Percentiles rank a stretch among this genome's conserved stretches.
Evolutionary conservation across 495 filamentous ascomycete species (phyloP).

Genomic region (Aspergillus bridgeri): DNA sequence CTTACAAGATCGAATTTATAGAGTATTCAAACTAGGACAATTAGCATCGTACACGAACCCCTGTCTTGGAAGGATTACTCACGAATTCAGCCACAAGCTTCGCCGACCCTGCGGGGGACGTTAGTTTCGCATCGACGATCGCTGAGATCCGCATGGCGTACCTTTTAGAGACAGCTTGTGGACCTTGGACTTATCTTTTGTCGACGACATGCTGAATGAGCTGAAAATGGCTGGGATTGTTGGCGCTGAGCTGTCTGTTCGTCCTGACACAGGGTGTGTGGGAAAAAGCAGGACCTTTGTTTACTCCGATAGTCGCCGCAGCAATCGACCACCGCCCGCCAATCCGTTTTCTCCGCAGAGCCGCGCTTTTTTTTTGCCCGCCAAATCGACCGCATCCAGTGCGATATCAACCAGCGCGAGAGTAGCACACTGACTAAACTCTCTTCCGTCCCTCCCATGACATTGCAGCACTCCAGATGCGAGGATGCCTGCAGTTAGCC

Average conservation of each 20-base stretch:
- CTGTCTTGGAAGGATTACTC: slow-evolving; percentile 33
- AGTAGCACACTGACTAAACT: background rate
- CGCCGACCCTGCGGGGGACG: slow-evolving; percentile 56
- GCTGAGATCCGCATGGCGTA: slow-evolving; percentile 19
- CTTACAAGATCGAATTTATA: slow-evolving; percentile 86
- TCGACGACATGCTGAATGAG: slow-evolving; percentile 36
- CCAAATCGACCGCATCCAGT: slow-evolving; percentile 4
- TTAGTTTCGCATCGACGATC: slow-evolving; percentile 20
- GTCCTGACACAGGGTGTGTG: background rate
- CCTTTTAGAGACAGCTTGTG: slow-evolving; percentile 95
- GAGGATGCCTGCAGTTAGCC: slow-evolving; percentile 54
- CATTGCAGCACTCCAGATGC: slow-evolving; percentile 47
- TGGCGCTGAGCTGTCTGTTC: background rate
- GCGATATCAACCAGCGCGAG: background rate
- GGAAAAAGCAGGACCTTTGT: slow-evolving; percentile 28
- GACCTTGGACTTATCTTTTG: slow-evolving; percentile 85
- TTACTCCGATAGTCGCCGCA: slow-evolving; percentile 40
- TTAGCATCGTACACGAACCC: slow-evolving; percentile 17
- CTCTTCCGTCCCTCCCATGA: slow-evolving; percentile 29
- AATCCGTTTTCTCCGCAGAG: slow-evolving; percentile 28
- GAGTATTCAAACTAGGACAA: slow-evolving; percentile 84
- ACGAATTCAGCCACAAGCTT: slow-evolving; percentile 95
- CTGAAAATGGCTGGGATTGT: background rate
- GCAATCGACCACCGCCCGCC: slow-evolving; percentile 32
- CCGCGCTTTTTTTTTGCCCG: slow-evolving; percentile 19